phyloP scores from a whole-genome alignment of 257 asterid species.

The Misopates orontium region DNA sequence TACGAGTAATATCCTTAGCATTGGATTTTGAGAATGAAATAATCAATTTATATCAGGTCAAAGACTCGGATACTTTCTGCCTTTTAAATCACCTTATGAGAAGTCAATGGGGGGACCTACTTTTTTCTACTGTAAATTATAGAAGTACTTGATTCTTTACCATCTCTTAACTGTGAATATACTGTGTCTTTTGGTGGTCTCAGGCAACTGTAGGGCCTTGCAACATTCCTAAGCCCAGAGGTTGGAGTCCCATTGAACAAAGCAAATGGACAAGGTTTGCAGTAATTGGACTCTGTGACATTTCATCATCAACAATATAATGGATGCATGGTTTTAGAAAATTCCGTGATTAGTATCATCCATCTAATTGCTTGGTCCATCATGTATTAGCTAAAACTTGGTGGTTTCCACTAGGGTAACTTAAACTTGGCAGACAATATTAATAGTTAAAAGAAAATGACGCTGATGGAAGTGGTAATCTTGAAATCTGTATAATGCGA shows the following conservation, averaged over 20 bases:
- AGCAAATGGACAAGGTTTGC: slow-evolving; percentile 95
- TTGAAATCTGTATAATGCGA: not conserved
- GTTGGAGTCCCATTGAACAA: slow-evolving; percentile 93
- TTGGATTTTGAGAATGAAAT: not conserved
- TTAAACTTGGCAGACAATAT: slow-evolving; percentile 17
- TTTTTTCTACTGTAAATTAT: slow-evolving; percentile 1
- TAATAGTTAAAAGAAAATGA: not conserved
- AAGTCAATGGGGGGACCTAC: slow-evolving; percentile 6
- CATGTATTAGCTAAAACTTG: not conserved
- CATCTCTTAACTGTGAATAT: slow-evolving; percentile 10
- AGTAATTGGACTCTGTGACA: slow-evolving; percentile 21
- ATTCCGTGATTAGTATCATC: slow-evolving; percentile 13
- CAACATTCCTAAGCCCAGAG: slow-evolving; percentile 87
- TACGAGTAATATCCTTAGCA: not conserved
- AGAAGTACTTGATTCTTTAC: slow-evolving; percentile 12
- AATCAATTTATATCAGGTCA: slow-evolving; percentile 2
- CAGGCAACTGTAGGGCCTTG: slow-evolving; percentile 97
- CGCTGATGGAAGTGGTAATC: not conserved
- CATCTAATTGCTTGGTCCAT: slow-evolving; percentile 16
- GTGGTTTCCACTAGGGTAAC: not conserved
- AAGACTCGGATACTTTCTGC: slow-evolving; percentile 9
- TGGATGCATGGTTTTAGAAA: slow-evolving; percentile 17
- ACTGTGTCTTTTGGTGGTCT: slow-evolving; percentile 31
- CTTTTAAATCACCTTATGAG: slow-evolving; percentile 8
- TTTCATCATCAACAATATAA: slow-evolving; percentile 21